These are phyloP conservation scores for Aspergillus sclerotiicarbonarius DNA, from an alignment of 495 filamentous ascomycete species.

Conservation along the genomic window DNA sequence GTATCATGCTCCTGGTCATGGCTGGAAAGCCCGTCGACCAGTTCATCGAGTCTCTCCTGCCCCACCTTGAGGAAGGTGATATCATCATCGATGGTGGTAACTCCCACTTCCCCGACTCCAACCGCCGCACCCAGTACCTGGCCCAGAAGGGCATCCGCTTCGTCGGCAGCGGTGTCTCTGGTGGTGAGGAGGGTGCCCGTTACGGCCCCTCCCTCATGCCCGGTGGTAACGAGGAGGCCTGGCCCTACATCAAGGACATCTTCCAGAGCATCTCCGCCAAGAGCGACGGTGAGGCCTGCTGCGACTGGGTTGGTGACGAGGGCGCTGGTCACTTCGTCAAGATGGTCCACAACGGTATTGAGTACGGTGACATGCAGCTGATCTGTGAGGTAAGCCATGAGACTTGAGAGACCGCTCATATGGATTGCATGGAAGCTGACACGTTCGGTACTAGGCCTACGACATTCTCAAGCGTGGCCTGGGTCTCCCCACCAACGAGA, in stretches of 20 bases:
- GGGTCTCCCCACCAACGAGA: constrained; percentile 80
- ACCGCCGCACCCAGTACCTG: constrained; percentile 89
- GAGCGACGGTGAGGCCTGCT: constrained; percentile 94
- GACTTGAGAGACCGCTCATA: background rate
- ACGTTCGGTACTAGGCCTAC: constrained; percentile 70
- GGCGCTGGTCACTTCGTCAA: constrained; percentile 99
- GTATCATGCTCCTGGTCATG: constrained; percentile 97
- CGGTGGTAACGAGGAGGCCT: constrained; percentile 95
- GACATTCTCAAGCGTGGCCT: constrained; percentile 99
- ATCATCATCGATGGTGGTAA: constrained; percentile 99
- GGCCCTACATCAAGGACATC: constrained; percentile 98
- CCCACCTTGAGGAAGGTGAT: constrained; percentile 84
- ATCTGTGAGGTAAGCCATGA: constrained; percentile 79
- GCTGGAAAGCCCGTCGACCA: constrained; percentile 96
- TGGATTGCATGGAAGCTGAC: background rate
- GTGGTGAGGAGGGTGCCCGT: constrained; percentile 98
- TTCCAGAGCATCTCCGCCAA: constrained; percentile 98
- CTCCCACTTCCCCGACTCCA: constrained; percentile 98
- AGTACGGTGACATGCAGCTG: constrained; percentile 99
- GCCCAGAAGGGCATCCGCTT: constrained; percentile 85
- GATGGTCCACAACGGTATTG: constrained; percentile 99
- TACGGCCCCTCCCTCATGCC: constrained; percentile 98
- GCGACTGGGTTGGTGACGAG: constrained; percentile 99
- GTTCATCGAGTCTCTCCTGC: constrained; percentile 95
- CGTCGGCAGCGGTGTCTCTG: constrained; percentile 96